phyloP scores from a whole-genome alignment of 164 flowering plant species.

The Magnolia kwangsiensis region DNA sequence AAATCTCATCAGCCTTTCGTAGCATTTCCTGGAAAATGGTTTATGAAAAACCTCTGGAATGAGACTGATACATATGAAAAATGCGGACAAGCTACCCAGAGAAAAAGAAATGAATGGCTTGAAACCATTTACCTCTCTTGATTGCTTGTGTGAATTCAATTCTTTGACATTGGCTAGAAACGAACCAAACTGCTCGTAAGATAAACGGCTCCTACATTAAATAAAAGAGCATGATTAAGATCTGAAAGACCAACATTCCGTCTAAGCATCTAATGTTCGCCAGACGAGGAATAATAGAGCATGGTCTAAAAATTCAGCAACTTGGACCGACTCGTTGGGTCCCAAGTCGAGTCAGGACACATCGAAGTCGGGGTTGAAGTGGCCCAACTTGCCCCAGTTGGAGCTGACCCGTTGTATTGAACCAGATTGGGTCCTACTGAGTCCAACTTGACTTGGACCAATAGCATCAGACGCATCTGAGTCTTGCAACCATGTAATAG shows the following conservation, averaged over 20 bases:
- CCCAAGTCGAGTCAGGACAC: too few relatives aligned
- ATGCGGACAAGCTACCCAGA: not conserved
- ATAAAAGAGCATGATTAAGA: conserved; percentile 5
- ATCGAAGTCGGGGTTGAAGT: too few relatives aligned
- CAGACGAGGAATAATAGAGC: not conserved
- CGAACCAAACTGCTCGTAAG: conserved; percentile 91
- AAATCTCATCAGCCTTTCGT: conserved; percentile 78
- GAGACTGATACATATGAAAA: not conserved
- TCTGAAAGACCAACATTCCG: not conserved
- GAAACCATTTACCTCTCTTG: conserved; percentile 56
- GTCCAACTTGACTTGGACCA: too few relatives aligned
- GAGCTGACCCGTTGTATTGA: too few relatives aligned
- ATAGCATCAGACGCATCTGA: too few relatives aligned
- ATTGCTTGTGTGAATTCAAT: conserved; percentile 82
- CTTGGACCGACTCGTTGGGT: too few relatives aligned
- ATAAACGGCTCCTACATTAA: conserved; percentile 65
- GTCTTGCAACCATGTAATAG: too few relatives aligned
- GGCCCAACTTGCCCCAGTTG: too few relatives aligned
- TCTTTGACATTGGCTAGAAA: conserved; percentile 93
- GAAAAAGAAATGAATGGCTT: not conserved
- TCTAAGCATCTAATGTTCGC: not conserved
- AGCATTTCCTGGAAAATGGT: conserved; percentile 66
- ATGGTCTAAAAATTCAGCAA: not conserved
- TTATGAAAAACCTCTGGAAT: not conserved
- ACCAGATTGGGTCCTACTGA: too few relatives aligned